Base-by-base conservation (phyloP, 164 flowering plant genomes). In the Stephania japonica region DNA sequence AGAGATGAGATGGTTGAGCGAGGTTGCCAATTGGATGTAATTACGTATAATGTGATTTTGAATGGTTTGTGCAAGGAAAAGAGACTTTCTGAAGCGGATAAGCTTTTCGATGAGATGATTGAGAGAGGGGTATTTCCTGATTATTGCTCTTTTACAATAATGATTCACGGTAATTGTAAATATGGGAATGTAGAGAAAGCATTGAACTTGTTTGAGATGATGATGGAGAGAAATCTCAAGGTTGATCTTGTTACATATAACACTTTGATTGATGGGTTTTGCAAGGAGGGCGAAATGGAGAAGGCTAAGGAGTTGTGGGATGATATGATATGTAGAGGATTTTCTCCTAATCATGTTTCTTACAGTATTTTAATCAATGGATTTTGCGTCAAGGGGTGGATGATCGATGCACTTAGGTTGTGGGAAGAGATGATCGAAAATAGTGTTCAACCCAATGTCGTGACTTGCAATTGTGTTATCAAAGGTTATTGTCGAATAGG, bases 381-480 rank as follows among this genome's bases (percentile, higher is more conserved):
- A 42, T 86, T 81, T 67, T 92, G 92, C 70, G 86, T 72, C 70
- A 77, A 75, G 66, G 91, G 97, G 9, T 66, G 27, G 77, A 73
- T 94, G 3, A 44, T 75, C 23, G 87, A 87, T 73, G 97, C 95
- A 71, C 81, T 91, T 6, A 80, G 76, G 53, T 78, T 91, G 70
- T 94, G 98, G 97, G 91, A 90, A 81, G 92, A 91, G 74, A 94
- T 94, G 97, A 76, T 85, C 49, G 85, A 66, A 65, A 85, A 86
- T 70, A 87, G 90, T 27, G 86, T 94, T 50, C 75, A 81, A 71
- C 94, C 98, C 11, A 87, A 84, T 65, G 75, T 87, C 68, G 82
- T 92, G 49, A 89, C 86, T 75, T 93, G 83, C 67, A 91, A 93
- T 72, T 83, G 89, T 56, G 26, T 93, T 43, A 76, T 94, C 21